phyloP scores from a whole-genome alignment of 257 asterid species.

The Perilla frutescens region DNA sequence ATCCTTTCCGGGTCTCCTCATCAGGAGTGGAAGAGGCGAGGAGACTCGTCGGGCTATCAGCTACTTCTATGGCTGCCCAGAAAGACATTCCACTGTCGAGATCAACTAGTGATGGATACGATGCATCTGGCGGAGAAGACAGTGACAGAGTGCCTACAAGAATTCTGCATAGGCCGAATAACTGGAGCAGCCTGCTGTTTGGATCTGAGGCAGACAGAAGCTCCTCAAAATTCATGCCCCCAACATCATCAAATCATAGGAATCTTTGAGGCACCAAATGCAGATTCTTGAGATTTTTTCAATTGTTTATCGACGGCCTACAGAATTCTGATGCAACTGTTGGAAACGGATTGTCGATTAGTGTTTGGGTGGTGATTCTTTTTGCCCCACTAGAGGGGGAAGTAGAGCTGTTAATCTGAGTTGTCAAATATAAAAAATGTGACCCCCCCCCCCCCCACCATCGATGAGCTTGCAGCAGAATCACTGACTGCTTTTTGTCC shows the following conservation, averaged over 20 bases:
- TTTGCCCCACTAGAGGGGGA: slow-evolving; percentile 14
- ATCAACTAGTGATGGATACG: slow-evolving; percentile 94
- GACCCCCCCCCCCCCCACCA: neutral
- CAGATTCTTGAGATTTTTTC: slow-evolving; percentile 47
- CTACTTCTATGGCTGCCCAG: slow-evolving; percentile 43
- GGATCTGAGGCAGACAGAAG: slow-evolving; percentile 67
- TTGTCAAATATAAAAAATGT: too few species aligned
- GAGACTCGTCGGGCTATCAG: slow-evolving; percentile 54
- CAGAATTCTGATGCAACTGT: slow-evolving; percentile 26
- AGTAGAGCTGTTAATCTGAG: too few species aligned
- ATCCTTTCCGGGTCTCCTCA: slow-evolving; percentile 68
- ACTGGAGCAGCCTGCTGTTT: slow-evolving; percentile 78
- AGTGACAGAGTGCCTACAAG: slow-evolving; percentile 84
- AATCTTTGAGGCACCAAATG: slow-evolving; percentile 45
- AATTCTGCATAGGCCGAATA: slow-evolving; percentile 53
- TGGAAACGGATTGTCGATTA: slow-evolving; percentile 20
- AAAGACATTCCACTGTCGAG: slow-evolving; percentile 70
- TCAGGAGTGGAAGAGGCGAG: slow-evolving; percentile 66
- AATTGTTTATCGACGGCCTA: slow-evolving; percentile 45
- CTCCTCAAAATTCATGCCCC: slow-evolving; percentile 41
- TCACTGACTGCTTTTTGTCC: neutral
- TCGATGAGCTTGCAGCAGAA: slow-evolving; percentile 26
- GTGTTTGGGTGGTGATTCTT: slow-evolving; percentile 7
- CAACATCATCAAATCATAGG: slow-evolving; percentile 60
- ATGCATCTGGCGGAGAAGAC: slow-evolving; percentile 99